Evolutionary conservation across 2,329 filamentous ascomycete genomes (phyloP), one percentile per base, ranked within the genome.

Genomic region (Drechslerella coelobrocha): DNA sequence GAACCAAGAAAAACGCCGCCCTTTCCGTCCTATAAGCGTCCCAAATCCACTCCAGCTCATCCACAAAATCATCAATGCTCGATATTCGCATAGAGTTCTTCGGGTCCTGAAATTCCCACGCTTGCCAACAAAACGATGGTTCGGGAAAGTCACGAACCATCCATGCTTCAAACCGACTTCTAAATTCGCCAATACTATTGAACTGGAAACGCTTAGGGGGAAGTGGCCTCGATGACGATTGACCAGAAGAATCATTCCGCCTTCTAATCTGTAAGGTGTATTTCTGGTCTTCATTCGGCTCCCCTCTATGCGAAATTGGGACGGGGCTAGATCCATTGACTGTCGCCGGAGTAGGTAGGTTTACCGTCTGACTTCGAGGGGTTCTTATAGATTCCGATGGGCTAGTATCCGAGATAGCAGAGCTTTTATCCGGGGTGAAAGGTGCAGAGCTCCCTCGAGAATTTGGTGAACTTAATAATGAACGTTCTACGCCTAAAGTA

Each of bases 1-100:
- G 51, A n/a, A 62, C 51, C 23, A 62, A 50, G 24, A 62, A 55
- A 43, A 55, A 43, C 14, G 31, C 52, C 10, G 52, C 52, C 2
- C 23, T 12, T 10, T 43, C 23, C 17, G 31, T 43, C 17, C 52
- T 9, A 27, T 43, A 55, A 2, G 31, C 52, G 17, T 24, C 31
- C 52, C 52, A 55, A n/a, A 55, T 43, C 4, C 4, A 55, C 21
- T 55, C 17, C 6, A 55, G 37, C 9, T 41, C 31, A 6, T 43
- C 52, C 5, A 41, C 19, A n/a, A 55, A 3, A 2, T n/a, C 34
- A 9, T 55, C 52, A 2, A 43, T 24, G 29, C 29, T 21, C 9
- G 37, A 6, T 2, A 55, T 14, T 17, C 52, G 17, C 14, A 26
- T 14, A 1, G 9, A 24, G 7, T 10, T 26, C 21, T n/a, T 12